Base-by-base conservation (phyloP, 148 eudicot species). In the Amaranthus palmeri region DNA sequence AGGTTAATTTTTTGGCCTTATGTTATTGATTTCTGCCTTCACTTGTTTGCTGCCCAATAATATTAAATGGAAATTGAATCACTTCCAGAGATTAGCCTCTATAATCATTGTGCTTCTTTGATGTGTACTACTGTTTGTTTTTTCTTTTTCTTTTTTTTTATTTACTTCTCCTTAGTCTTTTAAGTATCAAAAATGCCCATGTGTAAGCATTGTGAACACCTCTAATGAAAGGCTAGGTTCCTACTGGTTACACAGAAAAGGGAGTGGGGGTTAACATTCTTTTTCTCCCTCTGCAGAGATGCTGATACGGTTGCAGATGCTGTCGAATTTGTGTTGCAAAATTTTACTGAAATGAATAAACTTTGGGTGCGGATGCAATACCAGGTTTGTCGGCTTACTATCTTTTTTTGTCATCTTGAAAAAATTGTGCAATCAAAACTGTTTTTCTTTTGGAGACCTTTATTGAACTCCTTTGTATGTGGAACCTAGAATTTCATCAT, bases 331-430 rank as follows among this genome's bases (percentile, higher is more conserved):
- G 99, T 95, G 42, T 86, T 95, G 65, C 99, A 91, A 73, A 95
- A 95, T 82, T 92, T 95, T 76, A 95, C 99, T 18, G 99, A 95
- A 77, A 95, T 95, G 99, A 95, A 95, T 78, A 95, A 95, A 75
- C 93, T 95, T 17, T 95, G 99, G 99, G 99, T 95, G 78, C 88
- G 99, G 76, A 95, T 95, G 99, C 99, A 88, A 54, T 90, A 84
- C 78, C 99, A 95, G 99, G 99, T 93, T 73, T 58, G 93, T 82
- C 77, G 67, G 68, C 67, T 72, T 46, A 50, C 45, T 48, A 41
- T 74, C 58, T 64, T 61, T 25, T 45, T 60, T 69, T 60, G 63
- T 63, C 43, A 75, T 81, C 59, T 69, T 72, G 49, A 43, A 63
- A 10, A 18, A 12, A 61, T 9, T 13, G 65, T 68, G 64, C 42